These are phyloP conservation scores for Blastobotrys persicus DNA, from an alignment of 1,139 yeast genomes.

Conservation along the genomic window DNA sequence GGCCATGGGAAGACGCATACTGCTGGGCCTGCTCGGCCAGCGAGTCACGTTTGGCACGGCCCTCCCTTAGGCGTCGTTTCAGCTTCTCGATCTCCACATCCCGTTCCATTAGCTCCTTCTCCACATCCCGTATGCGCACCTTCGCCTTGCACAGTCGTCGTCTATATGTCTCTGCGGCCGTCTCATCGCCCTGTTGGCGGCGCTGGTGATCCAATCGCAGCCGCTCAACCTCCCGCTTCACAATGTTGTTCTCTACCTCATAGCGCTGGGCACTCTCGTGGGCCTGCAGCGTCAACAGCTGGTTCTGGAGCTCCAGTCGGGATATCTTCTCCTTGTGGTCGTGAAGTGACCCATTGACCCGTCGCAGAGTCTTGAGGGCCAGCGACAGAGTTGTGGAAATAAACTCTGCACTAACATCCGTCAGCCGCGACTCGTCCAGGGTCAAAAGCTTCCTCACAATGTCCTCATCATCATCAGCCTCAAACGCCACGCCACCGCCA, in stretches of 20 bases:
- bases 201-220: constrained; percentile 38
- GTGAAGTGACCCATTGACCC: constrained; percentile 11
- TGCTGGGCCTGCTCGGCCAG: constrained; percentile 14
- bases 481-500: background rate
- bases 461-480: constrained; percentile 16
- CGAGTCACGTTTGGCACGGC: constrained; percentile 23
- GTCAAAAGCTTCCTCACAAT: constrained; percentile 14
- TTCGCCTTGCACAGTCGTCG: constrained; percentile 43
- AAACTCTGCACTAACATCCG: constrained; percentile 1
- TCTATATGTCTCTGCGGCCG: constrained; percentile 35
- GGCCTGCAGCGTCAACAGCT: constrained; percentile 40
- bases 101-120: constrained; percentile 42
- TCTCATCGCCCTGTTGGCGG: constrained; percentile 20
- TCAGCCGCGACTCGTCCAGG: constrained; percentile 7
- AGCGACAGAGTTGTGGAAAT: background rate
- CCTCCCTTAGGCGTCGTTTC: constrained; percentile 28
- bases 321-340: constrained; percentile 22
- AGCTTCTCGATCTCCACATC: constrained; percentile 41
- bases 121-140: constrained; percentile 44
- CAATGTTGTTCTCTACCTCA: constrained; percentile 47
- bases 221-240: constrained; percentile 50
- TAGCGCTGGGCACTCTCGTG: constrained; percentile 43
- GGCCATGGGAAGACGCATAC: background rate
- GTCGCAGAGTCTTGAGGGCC: constrained; percentile 19
- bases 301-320: constrained; percentile 40